phyloP scores from a whole-genome alignment of 1,284 basidiomycete genomes.

The Naganishia sp. region DNA sequence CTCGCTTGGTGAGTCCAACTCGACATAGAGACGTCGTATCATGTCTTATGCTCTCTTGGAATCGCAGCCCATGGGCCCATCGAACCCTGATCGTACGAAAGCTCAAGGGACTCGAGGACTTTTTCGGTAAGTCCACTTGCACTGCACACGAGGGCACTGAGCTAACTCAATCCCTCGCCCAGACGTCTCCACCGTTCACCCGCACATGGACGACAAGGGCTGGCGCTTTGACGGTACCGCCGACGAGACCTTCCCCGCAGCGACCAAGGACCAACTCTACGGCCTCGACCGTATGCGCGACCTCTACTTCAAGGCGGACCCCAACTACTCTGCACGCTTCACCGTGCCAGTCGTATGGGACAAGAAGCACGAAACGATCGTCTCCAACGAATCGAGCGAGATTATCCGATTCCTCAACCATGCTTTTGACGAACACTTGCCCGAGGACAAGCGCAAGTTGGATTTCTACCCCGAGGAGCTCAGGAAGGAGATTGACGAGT shows the following conservation, averaged over 20 bases:
- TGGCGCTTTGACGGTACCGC: slow-evolving; percentile 71
- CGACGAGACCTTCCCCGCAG: slow-evolving; percentile 68
- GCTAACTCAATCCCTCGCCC: background rate
- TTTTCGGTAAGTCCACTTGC: slow-evolving; percentile 64
- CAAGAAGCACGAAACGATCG: slow-evolving; percentile 82
- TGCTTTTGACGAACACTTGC: slow-evolving; percentile 71
- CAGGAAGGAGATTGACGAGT: slow-evolving; percentile 74
- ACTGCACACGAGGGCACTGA: slow-evolving; percentile 10
- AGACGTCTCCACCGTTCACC: slow-evolving; percentile 82
- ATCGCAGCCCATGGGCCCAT: slow-evolving; percentile 77
- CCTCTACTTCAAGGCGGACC: slow-evolving; percentile 76
- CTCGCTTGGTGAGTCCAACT: slow-evolving; percentile 60
- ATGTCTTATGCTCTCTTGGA: slow-evolving; percentile 2
- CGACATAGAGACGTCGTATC: background rate
- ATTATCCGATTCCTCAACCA: slow-evolving; percentile 88
- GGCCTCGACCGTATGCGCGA: slow-evolving; percentile 74
- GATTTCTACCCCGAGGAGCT: slow-evolving; percentile 77
- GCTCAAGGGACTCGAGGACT: slow-evolving; percentile 85
- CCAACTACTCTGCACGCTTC: slow-evolving; percentile 67
- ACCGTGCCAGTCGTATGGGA: slow-evolving; percentile 96
- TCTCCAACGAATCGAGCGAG: slow-evolving; percentile 92
- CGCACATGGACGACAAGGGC: slow-evolving; percentile 76
- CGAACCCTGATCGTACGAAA: slow-evolving; percentile 83
- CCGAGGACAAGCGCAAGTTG: slow-evolving; percentile 61
- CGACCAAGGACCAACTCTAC: slow-evolving; percentile 72